A percentile compares a stretch with the other conserved stretches of the same genome.
These are phyloP conservation scores for Aspergillus luchuensis DNA, from an alignment of 2,329 filamentous ascomycete genomes.

Conservation along the genomic window DNA sequence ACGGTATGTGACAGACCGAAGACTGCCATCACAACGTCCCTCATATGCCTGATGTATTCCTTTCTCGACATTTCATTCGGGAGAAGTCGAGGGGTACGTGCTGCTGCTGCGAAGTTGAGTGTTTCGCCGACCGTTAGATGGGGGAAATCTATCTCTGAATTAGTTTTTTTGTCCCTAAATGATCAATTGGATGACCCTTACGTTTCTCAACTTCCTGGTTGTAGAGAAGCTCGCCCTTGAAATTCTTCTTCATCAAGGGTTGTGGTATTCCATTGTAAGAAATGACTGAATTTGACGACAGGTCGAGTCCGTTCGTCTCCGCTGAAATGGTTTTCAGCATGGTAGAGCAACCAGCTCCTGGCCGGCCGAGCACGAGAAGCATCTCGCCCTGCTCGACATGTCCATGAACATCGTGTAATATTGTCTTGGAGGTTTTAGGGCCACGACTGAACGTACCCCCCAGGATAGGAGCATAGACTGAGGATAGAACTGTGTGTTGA, in stretches of 20 bases:
- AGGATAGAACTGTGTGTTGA: constrained; percentile 66
- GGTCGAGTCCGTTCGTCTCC: constrained; percentile 75
- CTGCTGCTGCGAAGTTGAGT: constrained; percentile 57
- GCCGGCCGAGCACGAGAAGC: constrained; percentile 44
- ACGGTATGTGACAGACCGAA: constrained; percentile 38
- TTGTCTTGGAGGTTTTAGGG: constrained; percentile 53
- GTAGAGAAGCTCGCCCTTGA: constrained; percentile 43
- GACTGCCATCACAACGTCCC: too few relatives aligned
- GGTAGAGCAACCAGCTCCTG: constrained; percentile 66
- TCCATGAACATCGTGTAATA: constrained; percentile 57
- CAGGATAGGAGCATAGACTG: constrained; percentile 60
- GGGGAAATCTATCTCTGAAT: constrained; percentile 47
- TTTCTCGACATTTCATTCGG: constrained; percentile 47
- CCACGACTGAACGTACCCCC: constrained; percentile 51
- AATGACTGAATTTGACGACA: constrained; percentile 70
- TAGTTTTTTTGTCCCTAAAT: not conserved
- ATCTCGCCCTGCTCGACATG: constrained; percentile 53
- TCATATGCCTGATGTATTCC: too few relatives aligned
- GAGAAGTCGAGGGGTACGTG: constrained; percentile 49
- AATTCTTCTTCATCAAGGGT: constrained; percentile 70
- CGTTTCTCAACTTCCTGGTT: constrained; percentile 47
- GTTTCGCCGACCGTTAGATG: constrained; percentile 61
- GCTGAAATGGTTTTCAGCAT: constrained; percentile 82
- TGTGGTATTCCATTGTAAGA: constrained; percentile 72
- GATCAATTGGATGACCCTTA: not conserved